Evolutionary conservation across 2,329 filamentous ascomycete species (phyloP).

Genomic region (Cladosporium sp.): DNA sequence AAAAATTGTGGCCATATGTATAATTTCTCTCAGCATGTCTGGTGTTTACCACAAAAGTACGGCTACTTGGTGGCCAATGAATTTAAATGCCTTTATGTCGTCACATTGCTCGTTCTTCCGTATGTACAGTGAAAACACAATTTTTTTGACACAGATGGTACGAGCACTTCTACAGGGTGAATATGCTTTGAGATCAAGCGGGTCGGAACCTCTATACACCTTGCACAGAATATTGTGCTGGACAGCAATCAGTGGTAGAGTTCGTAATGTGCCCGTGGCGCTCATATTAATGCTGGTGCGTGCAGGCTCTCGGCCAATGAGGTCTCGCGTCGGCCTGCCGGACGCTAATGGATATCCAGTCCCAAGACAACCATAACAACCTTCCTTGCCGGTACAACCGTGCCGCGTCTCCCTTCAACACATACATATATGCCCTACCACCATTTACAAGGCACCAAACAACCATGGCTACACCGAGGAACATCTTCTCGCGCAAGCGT

Average conservation of each 20-base stretch:
- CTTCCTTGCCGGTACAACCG: conserved; percentile 1
- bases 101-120: too few species aligned
- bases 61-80: not conserved
- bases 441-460: not conserved
- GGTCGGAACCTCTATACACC: not conserved
- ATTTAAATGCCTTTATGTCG: not conserved
- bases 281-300: not conserved
- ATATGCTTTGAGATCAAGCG: too few species aligned
- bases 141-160: too few species aligned
- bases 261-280: not conserved
- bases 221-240: not conserved
- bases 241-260: not conserved
- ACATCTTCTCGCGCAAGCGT: conserved; percentile 39
- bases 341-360: not conserved
- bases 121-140: too few species aligned
- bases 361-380: conserved; percentile 2
- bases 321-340: not conserved
- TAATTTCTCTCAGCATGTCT: not conserved
- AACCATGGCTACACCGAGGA: not conserved
- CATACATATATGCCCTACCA: not conserved
- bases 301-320: not conserved
- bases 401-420: not conserved
- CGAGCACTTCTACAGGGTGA: too few species aligned
- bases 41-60: not conserved
- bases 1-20: not conserved